Base-by-base conservation (phyloP, 1,139 yeast species). In the Debaryomyces robertsiae region DNA sequence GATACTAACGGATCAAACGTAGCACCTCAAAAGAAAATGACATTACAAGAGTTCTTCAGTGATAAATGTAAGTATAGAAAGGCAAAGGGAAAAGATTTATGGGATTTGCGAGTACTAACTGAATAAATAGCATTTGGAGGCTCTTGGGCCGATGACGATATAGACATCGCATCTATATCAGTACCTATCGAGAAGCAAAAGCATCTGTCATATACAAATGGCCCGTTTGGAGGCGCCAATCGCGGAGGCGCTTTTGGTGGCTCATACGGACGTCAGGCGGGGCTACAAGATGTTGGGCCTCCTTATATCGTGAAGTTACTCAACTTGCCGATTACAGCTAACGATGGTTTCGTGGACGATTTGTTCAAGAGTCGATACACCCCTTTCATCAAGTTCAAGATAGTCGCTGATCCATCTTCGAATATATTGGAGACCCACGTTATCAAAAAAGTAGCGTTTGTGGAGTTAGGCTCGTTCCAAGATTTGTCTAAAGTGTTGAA, bases 71-170 rank as follows among this genome's bases (percentile, higher is more conserved):
- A 46, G 81, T 75, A 54, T 46, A 16, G 5, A 16, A 29, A 22
- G 34, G 11, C 17, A 17, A 11, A 22, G 6, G 9, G 22, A 19
- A 19, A 19, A 7, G 5, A 7, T 19, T 19, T 5, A 19, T 19
- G 22, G n/a, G n/a, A n/a, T 13, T 11, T 9, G 9, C 9, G 6
- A 16, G 27, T 57, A 58, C 60, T 58, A 57, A 57, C 58, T 6
- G n/a, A 5, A n/a, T 13, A 16, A 13, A 28, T 42, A 68, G 74
- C 70, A 17, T 64, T 63, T 49, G 82, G 81, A 42, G 83, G 84
- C 42, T 78, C 85, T 32, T 84, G 93, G 89, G 91, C 89, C 33
- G 91, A 84, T 53, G 84, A 80, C 45, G 90, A 83, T 48, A 75
- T 84, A 42, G 90, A 84, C 62, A 70, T 82, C 64, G 74, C 81